phyloP scores from a whole-genome alignment of 768 basidiomycete genomes.

The Phylloporus sp. region DNA sequence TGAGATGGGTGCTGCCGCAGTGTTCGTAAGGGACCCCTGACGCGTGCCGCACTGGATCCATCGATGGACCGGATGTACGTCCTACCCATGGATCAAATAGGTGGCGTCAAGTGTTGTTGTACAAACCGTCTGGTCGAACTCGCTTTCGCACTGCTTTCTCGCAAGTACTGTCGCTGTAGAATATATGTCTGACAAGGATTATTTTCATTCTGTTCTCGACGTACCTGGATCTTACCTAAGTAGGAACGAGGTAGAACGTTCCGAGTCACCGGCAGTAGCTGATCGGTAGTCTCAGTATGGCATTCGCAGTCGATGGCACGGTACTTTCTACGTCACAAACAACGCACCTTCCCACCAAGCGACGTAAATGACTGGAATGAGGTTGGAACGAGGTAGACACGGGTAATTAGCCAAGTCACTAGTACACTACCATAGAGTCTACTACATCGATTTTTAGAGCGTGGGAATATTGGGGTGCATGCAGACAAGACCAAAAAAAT shows the following conservation, averaged over 20 bases:
- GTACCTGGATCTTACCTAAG: no score
- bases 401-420: no score
- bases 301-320: no score
- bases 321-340: no score
- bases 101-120: not conserved
- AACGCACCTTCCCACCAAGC: not conserved
- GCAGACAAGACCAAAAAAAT: conserved; percentile 19
- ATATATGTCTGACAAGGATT: no score
- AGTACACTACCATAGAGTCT: no score
- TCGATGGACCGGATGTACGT: not conserved
- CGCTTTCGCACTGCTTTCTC: not conserved
- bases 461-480: conserved; percentile 31
- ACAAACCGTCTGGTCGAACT: not conserved
- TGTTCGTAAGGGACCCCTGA: conserved; percentile 56
- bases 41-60: not conserved
- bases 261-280: no score
- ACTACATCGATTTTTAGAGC: conserved; percentile 20
- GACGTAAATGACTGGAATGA: not conserved
- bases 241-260: no score
- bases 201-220: no score
- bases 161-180: no score
- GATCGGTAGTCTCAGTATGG: no score
- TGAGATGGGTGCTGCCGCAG: conserved; percentile 87
- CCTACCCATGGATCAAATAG: not conserved
- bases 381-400: conserved; percentile 15